Evolutionary conservation across 257 asterid genomes (phyloP), one percentile per base, ranked within the genome.

Genomic region (Solanum ossicruentum): DNA sequence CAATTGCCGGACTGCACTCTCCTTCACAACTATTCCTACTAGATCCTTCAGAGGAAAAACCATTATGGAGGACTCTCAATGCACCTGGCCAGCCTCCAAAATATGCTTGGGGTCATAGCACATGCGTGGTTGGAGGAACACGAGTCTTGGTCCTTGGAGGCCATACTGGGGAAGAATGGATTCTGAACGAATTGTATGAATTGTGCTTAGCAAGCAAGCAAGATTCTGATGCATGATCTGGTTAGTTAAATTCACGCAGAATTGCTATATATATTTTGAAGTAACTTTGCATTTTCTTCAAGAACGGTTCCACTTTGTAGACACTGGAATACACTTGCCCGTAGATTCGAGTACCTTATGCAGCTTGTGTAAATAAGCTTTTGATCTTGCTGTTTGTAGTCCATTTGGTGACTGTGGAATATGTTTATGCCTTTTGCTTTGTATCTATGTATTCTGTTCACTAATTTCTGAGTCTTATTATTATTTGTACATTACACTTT

Each of bases 101-200:
- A 87, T 90, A 92, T 45, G 97, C 98, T 43, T 95, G 98, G 98
- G 98, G 98, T 10, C 98, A 93, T 78, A 92, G 98, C 84, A 93
- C 97, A 8, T 95, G 98, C 20, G 88, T 95, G 7, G 97, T 95
- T n/a, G 97, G 97, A 49, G 97, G 98, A 26, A 95, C 98, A 23
- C 88, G 97, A 87, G 98, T 95, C 39, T 87, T 95, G 87, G 97
- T 95, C 49, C 92, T 95, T 6, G 98, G 98, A 61, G 98, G 98
- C 45, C 94, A 95, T 84, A 95, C 96, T 2, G 98, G 97, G 57
- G 97, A 95, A 87, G 97, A 95, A 78, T 95, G 98, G 98, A 83
- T 95, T 72, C 90, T 95, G 1, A 95, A 91, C 69, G 97, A 95
- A 63, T 85, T 95, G 87, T 95, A 95, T 60, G 98, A 95, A 78